Percentiles rank a stretch among this genome's conserved stretches.
These are phyloP conservation scores for Rhexocercosporidium sp. DNA, from an alignment of 2,329 filamentous ascomycete genomes.

Conservation along the genomic window DNA sequence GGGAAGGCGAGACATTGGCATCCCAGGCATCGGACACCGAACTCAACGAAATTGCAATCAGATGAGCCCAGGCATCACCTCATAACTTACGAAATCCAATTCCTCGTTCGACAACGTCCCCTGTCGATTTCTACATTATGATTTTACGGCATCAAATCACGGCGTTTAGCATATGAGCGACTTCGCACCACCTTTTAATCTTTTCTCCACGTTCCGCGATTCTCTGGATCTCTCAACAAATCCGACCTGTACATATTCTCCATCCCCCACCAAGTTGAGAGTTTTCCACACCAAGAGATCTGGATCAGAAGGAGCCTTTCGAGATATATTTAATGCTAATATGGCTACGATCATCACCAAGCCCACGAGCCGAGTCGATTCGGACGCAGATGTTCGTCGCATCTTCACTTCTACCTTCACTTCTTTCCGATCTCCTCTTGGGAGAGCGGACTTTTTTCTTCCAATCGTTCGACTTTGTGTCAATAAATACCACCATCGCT, in stretches of 20 bases:
- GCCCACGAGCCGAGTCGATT: conserved; percentile 13
- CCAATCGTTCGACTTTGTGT: conserved; percentile 22
- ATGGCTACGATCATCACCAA: conserved; percentile 16
- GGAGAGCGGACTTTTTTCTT: conserved; percentile 12
- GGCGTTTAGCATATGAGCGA: conserved; percentile 43
- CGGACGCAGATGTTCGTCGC: conserved; percentile 15
- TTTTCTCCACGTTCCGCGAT: conserved; percentile 21
- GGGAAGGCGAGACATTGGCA: conserved; percentile 61
- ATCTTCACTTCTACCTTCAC: conserved; percentile 26
- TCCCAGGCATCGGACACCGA: conserved; percentile 42
- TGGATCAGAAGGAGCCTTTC: conserved; percentile 22
- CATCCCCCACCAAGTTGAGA: conserved; percentile 27
- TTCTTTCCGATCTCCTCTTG: conserved; percentile 9
- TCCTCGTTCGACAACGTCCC: conserved; percentile 26
- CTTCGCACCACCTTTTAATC: conserved; percentile 32
- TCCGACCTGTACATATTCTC: conserved; percentile 38
- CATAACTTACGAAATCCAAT: conserved; percentile 15
- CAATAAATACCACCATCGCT: conserved; percentile 40
- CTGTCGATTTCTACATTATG: conserved; percentile 35
- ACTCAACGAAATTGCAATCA: conserved; percentile 40
- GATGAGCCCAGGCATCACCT: conserved; percentile 24
- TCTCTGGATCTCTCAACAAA: conserved; percentile 26
- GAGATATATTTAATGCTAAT: conserved; percentile 39
- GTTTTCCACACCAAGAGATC: conserved; percentile 15
- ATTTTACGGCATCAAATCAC: conserved; percentile 43